A percentile compares a stretch with the other conserved stretches of the same genome.
phyloP scores from a whole-genome alignment of 441 rosid species.

The Bocquillonia castaneifolia region DNA sequence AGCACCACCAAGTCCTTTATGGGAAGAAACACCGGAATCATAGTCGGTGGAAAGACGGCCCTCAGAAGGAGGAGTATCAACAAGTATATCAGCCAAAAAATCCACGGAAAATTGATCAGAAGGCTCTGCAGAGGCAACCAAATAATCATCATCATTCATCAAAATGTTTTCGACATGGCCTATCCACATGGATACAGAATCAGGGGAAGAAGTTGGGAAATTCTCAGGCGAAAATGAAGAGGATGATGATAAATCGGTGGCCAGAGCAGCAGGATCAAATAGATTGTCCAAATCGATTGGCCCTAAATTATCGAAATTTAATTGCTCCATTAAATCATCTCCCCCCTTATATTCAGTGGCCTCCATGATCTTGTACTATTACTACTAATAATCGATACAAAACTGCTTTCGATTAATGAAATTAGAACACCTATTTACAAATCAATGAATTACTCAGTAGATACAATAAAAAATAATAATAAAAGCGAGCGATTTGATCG shows the following conservation, averaged over 20 bases:
- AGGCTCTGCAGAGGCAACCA: constrained; percentile 19
- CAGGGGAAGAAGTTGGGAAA: constrained; percentile 25
- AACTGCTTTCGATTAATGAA: too few species aligned
- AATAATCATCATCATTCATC: constrained; percentile 47
- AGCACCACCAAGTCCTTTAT: constrained; percentile 27
- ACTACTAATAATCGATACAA: not conserved
- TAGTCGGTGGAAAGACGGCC: constrained; percentile 25
- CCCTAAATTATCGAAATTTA: constrained; percentile 14
- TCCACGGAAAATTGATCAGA: constrained; percentile 27
- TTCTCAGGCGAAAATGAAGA: constrained; percentile 8
- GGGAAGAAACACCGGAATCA: constrained; percentile 22
- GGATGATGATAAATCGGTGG: constrained; percentile 11
- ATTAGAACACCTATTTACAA: not conserved
- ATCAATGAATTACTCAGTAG: too few species aligned
- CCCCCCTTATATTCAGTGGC: too few species aligned
- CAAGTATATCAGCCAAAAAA: constrained; percentile 50
- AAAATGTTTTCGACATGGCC: constrained; percentile 46
- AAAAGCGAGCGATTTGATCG: not conserved
- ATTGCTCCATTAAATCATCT: constrained; percentile 13
- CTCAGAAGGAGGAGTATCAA: constrained; percentile 39
- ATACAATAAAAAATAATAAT: not conserved
- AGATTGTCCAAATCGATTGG: constrained; percentile 33
- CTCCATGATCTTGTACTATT: constrained; percentile 1
- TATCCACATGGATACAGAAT: constrained; percentile 36
- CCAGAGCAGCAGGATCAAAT: constrained; percentile 16